A percentile compares a stretch with the other conserved stretches of the same genome.
These are phyloP conservation scores for Aspergillus felis DNA, from an alignment of 2,329 filamentous ascomycete genomes.

Conservation along the genomic window DNA sequence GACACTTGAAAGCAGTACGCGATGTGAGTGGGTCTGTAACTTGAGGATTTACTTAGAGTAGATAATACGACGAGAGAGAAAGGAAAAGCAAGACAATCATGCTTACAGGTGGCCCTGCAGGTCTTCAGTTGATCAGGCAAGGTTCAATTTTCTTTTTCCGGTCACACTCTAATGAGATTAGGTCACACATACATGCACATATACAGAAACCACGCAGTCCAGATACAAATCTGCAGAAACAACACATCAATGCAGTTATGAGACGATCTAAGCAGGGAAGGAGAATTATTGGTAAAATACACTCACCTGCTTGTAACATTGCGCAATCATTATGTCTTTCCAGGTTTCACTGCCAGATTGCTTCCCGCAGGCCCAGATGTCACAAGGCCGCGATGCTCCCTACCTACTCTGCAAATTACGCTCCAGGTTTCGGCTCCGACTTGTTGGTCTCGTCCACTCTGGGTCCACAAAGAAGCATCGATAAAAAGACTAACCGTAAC, in stretches of 20 bases:
- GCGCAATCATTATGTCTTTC: background rate
- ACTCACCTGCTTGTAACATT: conserved; percentile 1
- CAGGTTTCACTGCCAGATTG: background rate
- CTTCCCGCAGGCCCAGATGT: background rate
- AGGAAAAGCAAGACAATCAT: background rate
- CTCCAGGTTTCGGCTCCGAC: background rate
- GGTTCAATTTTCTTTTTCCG: background rate
- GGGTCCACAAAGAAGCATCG: too few relatives aligned
- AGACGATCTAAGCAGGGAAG: conserved; percentile 2
- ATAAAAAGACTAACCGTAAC: background rate
- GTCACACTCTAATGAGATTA: background rate
- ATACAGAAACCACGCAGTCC: conserved; percentile 7
- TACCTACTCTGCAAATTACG: background rate
- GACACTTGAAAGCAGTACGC: conserved; percentile 15
- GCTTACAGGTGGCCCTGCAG: background rate
- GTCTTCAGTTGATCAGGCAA: background rate
- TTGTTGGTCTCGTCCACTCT: background rate
- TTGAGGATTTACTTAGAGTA: background rate
- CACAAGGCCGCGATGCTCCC: background rate
- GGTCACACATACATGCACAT: conserved; percentile 1
- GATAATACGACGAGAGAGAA: background rate
- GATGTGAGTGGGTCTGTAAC: conserved; percentile 16
- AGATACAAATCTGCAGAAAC: conserved; percentile 22
- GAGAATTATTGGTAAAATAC: background rate
- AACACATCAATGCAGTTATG: conserved; percentile 23